A percentile compares a stretch with the other conserved stretches of the same genome.
Evolutionary conservation across 306 rosid genomes (phyloP).

Genomic region (Hippophae gyantsensis): DNA sequence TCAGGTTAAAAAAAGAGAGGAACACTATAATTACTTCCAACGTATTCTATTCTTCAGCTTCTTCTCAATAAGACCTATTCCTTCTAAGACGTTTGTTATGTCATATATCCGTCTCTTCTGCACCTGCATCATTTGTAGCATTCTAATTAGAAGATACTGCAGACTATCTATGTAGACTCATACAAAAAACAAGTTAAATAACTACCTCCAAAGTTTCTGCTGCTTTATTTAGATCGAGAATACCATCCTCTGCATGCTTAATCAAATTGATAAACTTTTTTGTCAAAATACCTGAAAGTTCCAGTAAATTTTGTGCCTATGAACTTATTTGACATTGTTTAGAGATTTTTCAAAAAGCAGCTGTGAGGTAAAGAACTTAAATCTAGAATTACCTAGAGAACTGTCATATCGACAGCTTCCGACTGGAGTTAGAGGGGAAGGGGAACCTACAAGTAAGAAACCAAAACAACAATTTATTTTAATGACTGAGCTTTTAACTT

Average conservation of each 20-base stretch:
- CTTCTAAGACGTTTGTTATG: slow-evolving; percentile 97
- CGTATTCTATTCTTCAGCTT: slow-evolving; percentile 84
- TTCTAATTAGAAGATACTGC: slow-evolving; percentile 19
- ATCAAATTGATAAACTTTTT: slow-evolving; percentile 87
- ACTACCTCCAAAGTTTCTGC: slow-evolving; percentile 88
- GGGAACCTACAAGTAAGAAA: slow-evolving; percentile 52
- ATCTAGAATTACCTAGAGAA: slow-evolving; percentile 66
- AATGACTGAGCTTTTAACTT: not conserved
- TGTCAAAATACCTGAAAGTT: slow-evolving; percentile 80
- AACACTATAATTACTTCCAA: slow-evolving; percentile 68
- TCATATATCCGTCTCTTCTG: slow-evolving; percentile 98
- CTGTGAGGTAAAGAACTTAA: slow-evolving; percentile 10
- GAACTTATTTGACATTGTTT: slow-evolving; percentile 15
- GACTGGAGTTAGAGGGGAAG: slow-evolving; percentile 85
- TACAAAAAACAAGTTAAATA: slow-evolving; percentile 1
- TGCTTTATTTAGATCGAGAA: slow-evolving; percentile 91
- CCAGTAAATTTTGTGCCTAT: slow-evolving; percentile 27
- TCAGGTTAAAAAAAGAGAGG: slow-evolving; percentile 10
- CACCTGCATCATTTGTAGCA: slow-evolving; percentile 44
- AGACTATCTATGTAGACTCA: slow-evolving; percentile 12
- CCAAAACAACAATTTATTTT: slow-evolving; percentile 5
- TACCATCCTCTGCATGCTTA: slow-evolving; percentile 89
- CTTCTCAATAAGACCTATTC: slow-evolving; percentile 98
- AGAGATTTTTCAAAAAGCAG: slow-evolving; percentile 13
- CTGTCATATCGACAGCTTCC: slow-evolving; percentile 88